Evolutionary conservation across 257 asterid genomes (phyloP), one percentile per base, ranked within the genome.

Genomic region (Ophiorrhiza pumila): DNA sequence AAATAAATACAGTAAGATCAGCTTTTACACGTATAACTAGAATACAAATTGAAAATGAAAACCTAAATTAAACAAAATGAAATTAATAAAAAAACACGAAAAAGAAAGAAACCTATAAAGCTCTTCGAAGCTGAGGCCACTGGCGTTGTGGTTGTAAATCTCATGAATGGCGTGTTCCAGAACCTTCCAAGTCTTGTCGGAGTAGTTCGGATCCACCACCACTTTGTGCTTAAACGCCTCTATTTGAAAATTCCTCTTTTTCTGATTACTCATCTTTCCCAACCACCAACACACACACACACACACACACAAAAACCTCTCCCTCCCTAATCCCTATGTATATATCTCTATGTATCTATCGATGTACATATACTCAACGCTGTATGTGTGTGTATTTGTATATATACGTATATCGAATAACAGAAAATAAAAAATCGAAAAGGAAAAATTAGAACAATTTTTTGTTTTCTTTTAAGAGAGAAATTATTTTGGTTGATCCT

Each of bases 141-240:
- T 88, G 20, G 96, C 97, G 78, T 89, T 91, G 68, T 89, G 97
- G 75, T 85, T 86, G 80, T 90, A 92, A 80, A 92, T 92, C 87
- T 92, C 91, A 27, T 83, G 88, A 78, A 93, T 93, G 11, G 98
- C 98, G 77, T 86, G 89, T 68, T 93, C 98, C 43, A 91, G 58
- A 78, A 89, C 84, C 85, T 89, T 93, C 98, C 98, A 93, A 52
- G 97, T 93, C 81, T 88, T 91, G 1, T 93, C 98, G 27, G 96
- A 93, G 70, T 91, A 91, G 86, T 93, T 87, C 43, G 98, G 97
- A 89, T 91, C 97, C 83, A 91, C 96, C 81, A 89, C 98, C 57
- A 87, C 98, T 81, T 85, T 85, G 74, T 89, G 95, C 77, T 85
- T 87, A 22, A 91, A 93, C 70, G 97, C 92, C 77, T 91, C 97